Conservation (phyloP, 2,329 filamentous ascomycete species). For the Monilinia laxa region DNA sequence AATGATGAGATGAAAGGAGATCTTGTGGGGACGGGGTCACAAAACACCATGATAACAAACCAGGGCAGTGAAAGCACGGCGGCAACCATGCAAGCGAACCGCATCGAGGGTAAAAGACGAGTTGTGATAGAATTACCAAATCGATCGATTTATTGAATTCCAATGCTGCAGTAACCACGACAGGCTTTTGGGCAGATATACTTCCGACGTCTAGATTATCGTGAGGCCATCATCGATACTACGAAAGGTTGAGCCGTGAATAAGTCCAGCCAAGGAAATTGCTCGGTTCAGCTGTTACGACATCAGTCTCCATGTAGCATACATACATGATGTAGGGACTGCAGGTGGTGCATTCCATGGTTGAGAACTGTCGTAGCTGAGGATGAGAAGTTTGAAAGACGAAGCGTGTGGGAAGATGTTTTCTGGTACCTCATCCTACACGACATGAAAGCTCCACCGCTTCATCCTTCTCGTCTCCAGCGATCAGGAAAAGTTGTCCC, state of each 20-base stretch:
- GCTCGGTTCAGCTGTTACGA: background rate
- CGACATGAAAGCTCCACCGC: slow-evolving; percentile 1
- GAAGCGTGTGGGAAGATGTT: background rate
- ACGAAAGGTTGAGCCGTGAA: slow-evolving; percentile 11
- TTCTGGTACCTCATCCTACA: background rate
- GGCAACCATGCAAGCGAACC: slow-evolving; percentile 16
- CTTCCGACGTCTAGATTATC: slow-evolving; percentile 21
- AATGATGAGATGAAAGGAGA: background rate
- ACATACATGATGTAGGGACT: slow-evolving; percentile 1
- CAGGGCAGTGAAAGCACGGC: background rate
- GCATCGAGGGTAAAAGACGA: background rate
- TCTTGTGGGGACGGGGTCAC: background rate
- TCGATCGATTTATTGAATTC: slow-evolving; percentile 12
- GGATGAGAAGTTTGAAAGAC: background rate
- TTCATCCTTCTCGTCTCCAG: slow-evolving; percentile 9
- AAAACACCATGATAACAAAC: background rate
- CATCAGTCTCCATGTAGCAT: background rate
- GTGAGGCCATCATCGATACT: slow-evolving; percentile 20
- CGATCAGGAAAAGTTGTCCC: slow-evolving; percentile 2
- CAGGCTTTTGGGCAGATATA: slow-evolving; percentile 19
- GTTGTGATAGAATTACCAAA: slow-evolving; percentile 1
- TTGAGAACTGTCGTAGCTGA: slow-evolving; percentile 3
- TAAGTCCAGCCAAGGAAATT: background rate
- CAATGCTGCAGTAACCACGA: slow-evolving; percentile 17
- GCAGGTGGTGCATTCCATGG: slow-evolving; percentile 4